Conservation (phyloP, 805 yeast species). For the Groenewaldozyma salmanticensis region DNA sequence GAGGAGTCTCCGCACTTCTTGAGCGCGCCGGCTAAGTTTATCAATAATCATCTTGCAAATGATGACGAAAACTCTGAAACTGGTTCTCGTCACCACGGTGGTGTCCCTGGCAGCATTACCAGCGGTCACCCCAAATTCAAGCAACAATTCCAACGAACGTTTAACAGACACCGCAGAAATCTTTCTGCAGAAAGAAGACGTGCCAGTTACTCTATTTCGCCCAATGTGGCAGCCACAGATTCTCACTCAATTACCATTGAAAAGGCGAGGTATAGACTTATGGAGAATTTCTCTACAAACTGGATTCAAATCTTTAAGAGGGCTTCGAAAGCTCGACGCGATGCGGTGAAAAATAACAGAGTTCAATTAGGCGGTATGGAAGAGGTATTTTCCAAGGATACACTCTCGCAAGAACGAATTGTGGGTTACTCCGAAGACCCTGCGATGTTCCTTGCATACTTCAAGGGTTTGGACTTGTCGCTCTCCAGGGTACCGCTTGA, state of each 20-base stretch:
- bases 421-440: constrained; percentile 40
- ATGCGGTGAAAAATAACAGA: constrained; percentile 32
- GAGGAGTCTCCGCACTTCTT: constrained; percentile 1
- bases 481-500: constrained; percentile 45
- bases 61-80: neutral
- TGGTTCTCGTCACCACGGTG: neutral
- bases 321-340: constrained; percentile 20
- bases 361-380: constrained; percentile 20
- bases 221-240: constrained; percentile 1
- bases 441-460: constrained; percentile 41
- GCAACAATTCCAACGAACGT: neutral
- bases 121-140: no score
- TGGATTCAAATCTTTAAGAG: constrained; percentile 62
- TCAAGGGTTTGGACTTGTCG: constrained; percentile 40
- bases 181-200: neutral
- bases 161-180: neutral
- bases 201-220: constrained; percentile 4
- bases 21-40: neutral
- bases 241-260: constrained; percentile 19
- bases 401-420: constrained; percentile 37
- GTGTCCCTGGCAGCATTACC: no score
- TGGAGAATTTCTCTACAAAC: constrained; percentile 43
- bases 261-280: constrained; percentile 30
- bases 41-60: neutral
- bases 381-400: constrained; percentile 26